These are phyloP conservation scores for Cornus controversa DNA, from an alignment of 148 eudicot genomes.

Conservation along the genomic window DNA sequence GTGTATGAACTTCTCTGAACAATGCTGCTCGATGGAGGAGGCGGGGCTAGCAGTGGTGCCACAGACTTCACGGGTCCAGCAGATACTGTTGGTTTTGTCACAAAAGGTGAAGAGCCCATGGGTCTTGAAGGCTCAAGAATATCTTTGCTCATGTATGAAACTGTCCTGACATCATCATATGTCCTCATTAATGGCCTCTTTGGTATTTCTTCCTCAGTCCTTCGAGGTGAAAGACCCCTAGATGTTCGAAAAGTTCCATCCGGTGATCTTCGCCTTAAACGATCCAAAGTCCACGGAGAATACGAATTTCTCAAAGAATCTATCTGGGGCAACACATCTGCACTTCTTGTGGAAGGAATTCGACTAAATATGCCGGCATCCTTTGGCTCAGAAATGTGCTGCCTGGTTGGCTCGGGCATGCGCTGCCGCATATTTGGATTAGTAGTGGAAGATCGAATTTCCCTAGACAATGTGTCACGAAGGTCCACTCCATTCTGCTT, in stretches of 20 bases:
- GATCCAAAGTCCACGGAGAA: conserved; percentile 60
- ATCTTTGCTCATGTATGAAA: conserved; percentile 42
- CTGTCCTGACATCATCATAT: conserved; percentile 53
- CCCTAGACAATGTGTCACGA: conserved; percentile 61
- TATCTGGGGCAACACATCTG: conserved; percentile 34
- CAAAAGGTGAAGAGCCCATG: conserved; percentile 37
- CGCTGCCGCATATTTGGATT: conserved; percentile 28
- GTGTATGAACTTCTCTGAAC: conserved; percentile 45
- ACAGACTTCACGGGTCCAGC: conserved; percentile 41
- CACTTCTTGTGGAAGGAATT: conserved; percentile 42
- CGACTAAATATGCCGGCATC: conserved; percentile 27
- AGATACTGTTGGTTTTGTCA: conserved; percentile 44
- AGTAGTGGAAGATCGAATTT: conserved; percentile 42
- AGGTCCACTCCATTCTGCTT: conserved; percentile 48
- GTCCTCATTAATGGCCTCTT: conserved; percentile 49
- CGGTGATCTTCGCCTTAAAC: conserved; percentile 54
- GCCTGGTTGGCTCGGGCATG: conserved; percentile 21
- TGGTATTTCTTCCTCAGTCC: conserved; percentile 42
- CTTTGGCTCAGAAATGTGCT: conserved; percentile 26
- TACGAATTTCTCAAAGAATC: conserved; percentile 44
- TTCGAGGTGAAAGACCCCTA: conserved; percentile 51
- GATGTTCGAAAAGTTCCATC: conserved; percentile 36
- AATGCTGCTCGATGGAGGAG: conserved; percentile 33
- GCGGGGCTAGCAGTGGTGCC: conserved; percentile 33
- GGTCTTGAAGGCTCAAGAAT: conserved; percentile 48